These are phyloP conservation scores for Talaromyces albobiverticillius DNA, from an alignment of 2,329 filamentous ascomycete genomes.

Conservation along the genomic window DNA sequence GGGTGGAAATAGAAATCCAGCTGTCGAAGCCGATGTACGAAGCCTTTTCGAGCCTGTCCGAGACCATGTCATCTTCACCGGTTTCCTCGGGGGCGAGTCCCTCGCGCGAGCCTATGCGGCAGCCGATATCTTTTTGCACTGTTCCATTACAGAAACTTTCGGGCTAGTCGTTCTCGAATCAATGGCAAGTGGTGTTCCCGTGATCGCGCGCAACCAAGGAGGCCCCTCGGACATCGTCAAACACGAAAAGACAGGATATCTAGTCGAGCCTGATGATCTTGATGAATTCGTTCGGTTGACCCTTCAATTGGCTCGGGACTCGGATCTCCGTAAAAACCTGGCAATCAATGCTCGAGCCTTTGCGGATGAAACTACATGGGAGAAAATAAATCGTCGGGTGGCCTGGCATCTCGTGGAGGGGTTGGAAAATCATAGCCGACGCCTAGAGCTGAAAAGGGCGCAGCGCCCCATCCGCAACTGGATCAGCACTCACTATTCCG, in stretches of 20 bases:
- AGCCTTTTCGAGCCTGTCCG: constrained; percentile 56
- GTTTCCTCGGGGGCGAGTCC: constrained; percentile 60
- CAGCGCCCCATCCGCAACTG: constrained; percentile 21
- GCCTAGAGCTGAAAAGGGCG: constrained; percentile 7
- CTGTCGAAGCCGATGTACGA: constrained; percentile 61
- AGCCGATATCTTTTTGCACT: constrained; percentile 68
- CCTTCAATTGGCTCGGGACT: constrained; percentile 48
- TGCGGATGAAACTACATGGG: constrained; percentile 66
- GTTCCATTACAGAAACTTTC: constrained; percentile 69
- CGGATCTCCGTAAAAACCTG: constrained; percentile 46
- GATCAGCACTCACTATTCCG: constrained; percentile 19
- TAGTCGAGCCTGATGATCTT: constrained; percentile 60
- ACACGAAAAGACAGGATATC: constrained; percentile 59
- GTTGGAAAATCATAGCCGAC: constrained; percentile 30
- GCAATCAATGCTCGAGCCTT: constrained; percentile 50
- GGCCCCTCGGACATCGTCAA: constrained; percentile 66
- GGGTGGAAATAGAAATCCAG: constrained; percentile 63
- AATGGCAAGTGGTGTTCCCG: constrained; percentile 68
- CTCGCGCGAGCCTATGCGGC: constrained; percentile 66
- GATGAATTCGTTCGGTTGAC: constrained; percentile 57
- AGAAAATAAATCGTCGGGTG: constrained; percentile 68
- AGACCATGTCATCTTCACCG: constrained; percentile 63
- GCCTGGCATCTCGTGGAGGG: constrained; percentile 60
- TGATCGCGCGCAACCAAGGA: constrained; percentile 66
- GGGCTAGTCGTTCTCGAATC: constrained; percentile 68